Evolutionary conservation across 148 eudicot species (phyloP).

Genomic region (Amaranthus palmeri): DNA sequence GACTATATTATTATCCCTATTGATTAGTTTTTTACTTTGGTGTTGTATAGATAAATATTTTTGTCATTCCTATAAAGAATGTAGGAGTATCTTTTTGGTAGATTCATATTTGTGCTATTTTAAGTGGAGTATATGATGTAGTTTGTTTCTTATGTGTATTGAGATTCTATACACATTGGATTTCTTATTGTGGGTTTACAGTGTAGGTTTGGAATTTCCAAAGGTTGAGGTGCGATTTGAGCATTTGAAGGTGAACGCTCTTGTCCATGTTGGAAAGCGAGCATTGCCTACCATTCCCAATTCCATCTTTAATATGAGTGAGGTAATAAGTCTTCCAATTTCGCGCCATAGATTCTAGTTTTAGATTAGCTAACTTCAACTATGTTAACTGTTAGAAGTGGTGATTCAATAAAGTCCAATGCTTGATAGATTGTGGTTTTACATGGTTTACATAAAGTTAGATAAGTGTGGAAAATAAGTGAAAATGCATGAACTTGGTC

Average conservation of each 20-base stretch:
- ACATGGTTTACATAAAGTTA: too few relatives aligned
- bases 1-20: too few relatives aligned
- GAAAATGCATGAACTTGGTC: too few relatives aligned
- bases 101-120: too few relatives aligned
- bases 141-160: conserved; percentile 6
- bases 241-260: conserved; percentile 68
- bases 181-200: conserved; percentile 30
- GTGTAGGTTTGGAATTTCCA: conserved; percentile 86
- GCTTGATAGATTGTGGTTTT: too few relatives aligned
- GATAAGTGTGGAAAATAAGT: too few relatives aligned
- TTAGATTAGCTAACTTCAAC: neutral
- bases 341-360: neutral
- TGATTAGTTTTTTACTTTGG: too few relatives aligned
- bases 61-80: too few relatives aligned
- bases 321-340: conserved; percentile 34
- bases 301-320: conserved; percentile 70
- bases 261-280: conserved; percentile 83
- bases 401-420: too few relatives aligned
- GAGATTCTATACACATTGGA: conserved; percentile 4
- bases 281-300: conserved; percentile 90
- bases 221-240: conserved; percentile 80
- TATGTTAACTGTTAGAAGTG: too few relatives aligned
- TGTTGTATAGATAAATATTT: too few relatives aligned
- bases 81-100: too few relatives aligned
- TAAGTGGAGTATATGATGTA: neutral